Base-by-base conservation (phyloP, 2,329 filamentous ascomycete genomes). In the Stachybotrys echinatus region DNA sequence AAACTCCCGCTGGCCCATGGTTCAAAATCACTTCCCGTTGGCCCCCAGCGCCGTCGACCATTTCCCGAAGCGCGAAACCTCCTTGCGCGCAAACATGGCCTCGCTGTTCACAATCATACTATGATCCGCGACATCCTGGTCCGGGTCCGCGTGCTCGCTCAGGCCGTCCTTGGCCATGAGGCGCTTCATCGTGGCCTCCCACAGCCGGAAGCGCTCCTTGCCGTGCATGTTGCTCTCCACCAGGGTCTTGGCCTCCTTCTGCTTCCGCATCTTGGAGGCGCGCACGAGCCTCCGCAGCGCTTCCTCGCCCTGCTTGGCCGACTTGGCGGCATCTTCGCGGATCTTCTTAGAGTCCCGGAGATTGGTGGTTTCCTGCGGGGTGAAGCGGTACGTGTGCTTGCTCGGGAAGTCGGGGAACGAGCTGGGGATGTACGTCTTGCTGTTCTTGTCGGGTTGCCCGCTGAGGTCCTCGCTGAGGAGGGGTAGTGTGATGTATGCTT, bases 71-170 rank as follows among this genome's bases (percentile, higher is more conserved):
- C 76, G 72, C 4, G 75, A 73, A 10, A 79, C 62, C 53, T 81
- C 78, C 54, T 78, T 78, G 39, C 82, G 75, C 42, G 75, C 69
- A 52, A 77, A 80, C 10, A 67, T 64, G 48, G 70, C 70, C 22
- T 81, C 77, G 2, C 79, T 74, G 54, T 85, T 83, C 31, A 85
- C 81, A 62, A 85, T 81, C 71, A 84, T 83, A 60, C 80, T 84
- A 56, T 82, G 75, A 51, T 85, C 81, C 3, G 80, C 79, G 57
- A 79, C 80, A 55, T 84, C 80, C 27, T 34, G 27, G 18, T 71
- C 64, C 40, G 71, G 63, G 23, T 69, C 69, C 14, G 65, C 64
- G 27, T 65, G 53, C 49, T 68, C 58, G 48, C 64, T 58, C 37
- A 58, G 58, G 38, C 58, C 51, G 49, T 67, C 59, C 52, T 54